Evolutionary conservation across 768 basidiomycete genomes (phyloP), one percentile per base, ranked within the genome.

Genomic region (Pulveroboletus frians): DNA sequence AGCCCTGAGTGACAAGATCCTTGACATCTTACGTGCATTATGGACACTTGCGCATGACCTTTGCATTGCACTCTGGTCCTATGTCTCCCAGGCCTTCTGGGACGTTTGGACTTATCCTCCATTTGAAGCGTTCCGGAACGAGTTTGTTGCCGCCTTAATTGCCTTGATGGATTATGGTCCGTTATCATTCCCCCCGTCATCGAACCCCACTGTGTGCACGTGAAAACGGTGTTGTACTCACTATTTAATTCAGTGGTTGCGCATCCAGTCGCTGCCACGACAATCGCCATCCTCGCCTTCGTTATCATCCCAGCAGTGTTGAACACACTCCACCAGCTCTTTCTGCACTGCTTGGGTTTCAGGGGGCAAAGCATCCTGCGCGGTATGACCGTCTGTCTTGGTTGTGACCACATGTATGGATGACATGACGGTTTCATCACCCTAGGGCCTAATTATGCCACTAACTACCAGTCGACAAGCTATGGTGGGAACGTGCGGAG

Each of bases 21-120:
- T 59, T 39, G 53, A 52, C 7, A 1, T 59, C 35, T 38, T 65
- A 3, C 8, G 15, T 23, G 44, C 46, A 5, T 3, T 62, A 4
- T 55, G 52, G 48, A 31, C 15, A 8, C 29, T 55, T 9, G 13
- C 55, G 42, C 31, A 2, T 35, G 30, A 56, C 20, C 0, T 52
- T 44, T 51, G 29, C 46, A 9, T 46, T 36, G 10, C 20, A 1
- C 8, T 61, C 37, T 58, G 51, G 51, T 45, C 40, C 51, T 38
- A 20, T 35, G 2, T 59, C 26, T 34, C 32, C 37, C 23, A 51
- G 3, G 50, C 30, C 1, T 64, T 39, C 20, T 45, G 11, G 52
- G 30, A n/a, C 10, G 47, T 36, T 0, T 64, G 61, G 59, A 51
- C 56, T 0, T 61, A 39, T 17, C 61, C 62, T 0, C 61, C 61